Evolutionary conservation across 768 basidiomycete species (phyloP).

Genomic region (Pleurotus salmoneostramineus): DNA sequence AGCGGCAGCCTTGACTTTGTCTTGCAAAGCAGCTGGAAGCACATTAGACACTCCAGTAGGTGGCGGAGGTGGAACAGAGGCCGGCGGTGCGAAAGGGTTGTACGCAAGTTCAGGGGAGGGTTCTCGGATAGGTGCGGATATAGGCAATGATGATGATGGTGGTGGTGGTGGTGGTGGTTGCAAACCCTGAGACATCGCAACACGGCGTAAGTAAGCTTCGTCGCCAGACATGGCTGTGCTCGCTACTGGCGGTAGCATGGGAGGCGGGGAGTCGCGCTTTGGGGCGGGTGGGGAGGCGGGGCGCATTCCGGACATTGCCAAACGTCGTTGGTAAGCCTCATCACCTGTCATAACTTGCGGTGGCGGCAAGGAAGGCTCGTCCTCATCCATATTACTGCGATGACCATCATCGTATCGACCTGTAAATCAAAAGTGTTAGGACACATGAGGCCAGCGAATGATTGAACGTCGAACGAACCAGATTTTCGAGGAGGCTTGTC

Average conservation of each 20-base stretch:
- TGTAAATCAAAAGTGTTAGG: constrained; percentile 14
- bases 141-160: too few relatives aligned
- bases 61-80: constrained; percentile 55
- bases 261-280: constrained; percentile 4
- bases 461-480: constrained; percentile 44
- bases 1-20: constrained; percentile 71
- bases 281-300: constrained; percentile 12
- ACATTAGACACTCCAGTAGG: constrained; percentile 28
- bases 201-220: constrained; percentile 61
- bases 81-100: constrained; percentile 66
- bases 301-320: constrained; percentile 53
- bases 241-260: constrained; percentile 12
- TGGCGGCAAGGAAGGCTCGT: constrained; percentile 22
- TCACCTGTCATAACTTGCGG: constrained; percentile 55
- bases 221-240: constrained; percentile 47
- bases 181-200: constrained; percentile 47
- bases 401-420: constrained; percentile 40
- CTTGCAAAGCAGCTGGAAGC: constrained; percentile 47
- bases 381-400: constrained; percentile 53
- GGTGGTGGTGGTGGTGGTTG: constrained; percentile 15
- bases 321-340: constrained; percentile 71
- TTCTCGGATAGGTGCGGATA: constrained; percentile 21
- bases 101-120: constrained; percentile 56
- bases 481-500: constrained; percentile 58
- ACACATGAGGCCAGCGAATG: not conserved